Conservation (phyloP, 2,329 filamentous ascomycete genomes). For the Fusarium albidum region DNA sequence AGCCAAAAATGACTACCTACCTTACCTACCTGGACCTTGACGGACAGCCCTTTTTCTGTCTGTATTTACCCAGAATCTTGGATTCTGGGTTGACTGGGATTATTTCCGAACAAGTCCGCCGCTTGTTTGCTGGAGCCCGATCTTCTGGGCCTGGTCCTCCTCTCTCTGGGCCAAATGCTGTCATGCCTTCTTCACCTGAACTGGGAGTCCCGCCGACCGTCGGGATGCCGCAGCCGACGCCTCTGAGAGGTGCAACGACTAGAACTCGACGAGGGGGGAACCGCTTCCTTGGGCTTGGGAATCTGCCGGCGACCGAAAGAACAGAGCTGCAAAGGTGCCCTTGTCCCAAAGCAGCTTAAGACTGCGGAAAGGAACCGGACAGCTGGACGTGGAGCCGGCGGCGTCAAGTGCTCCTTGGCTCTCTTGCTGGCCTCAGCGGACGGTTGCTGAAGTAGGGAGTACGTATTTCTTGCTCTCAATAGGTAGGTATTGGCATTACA, state of each 20-base stretch:
- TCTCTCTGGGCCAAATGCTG: conserved; percentile 29
- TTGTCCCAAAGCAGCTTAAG: conserved; percentile 35
- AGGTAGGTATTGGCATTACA: no score
- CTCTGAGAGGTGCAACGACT: conserved; percentile 23
- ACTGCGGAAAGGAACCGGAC: conserved; percentile 29
- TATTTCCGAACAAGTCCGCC: conserved; percentile 30
- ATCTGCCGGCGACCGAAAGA: not conserved
- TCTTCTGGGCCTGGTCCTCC: conserved; percentile 32
- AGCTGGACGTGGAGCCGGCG: conserved; percentile 20
- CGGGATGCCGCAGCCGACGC: conserved; percentile 22
- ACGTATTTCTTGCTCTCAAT: conserved; percentile 2
- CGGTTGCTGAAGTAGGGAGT: not conserved
- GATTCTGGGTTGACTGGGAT: conserved; percentile 18
- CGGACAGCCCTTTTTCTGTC: conserved; percentile 2
- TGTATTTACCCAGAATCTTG: conserved; percentile 16
- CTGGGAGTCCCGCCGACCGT: conserved; percentile 28
- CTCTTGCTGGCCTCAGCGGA: not conserved
- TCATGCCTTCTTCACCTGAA: conserved; percentile 26
- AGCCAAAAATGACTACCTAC: conserved; percentile 11
- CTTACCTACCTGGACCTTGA: conserved; percentile 1
- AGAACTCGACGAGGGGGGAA: conserved; percentile 19
- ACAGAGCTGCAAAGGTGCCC: conserved; percentile 8
- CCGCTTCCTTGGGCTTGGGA: conserved; percentile 28
- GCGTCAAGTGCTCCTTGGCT: conserved; percentile 13
- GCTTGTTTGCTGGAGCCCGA: conserved; percentile 29